Evolutionary conservation across 176 grass and related monocot genomes (phyloP).

Genomic region (Dactylis glomerata): DNA sequence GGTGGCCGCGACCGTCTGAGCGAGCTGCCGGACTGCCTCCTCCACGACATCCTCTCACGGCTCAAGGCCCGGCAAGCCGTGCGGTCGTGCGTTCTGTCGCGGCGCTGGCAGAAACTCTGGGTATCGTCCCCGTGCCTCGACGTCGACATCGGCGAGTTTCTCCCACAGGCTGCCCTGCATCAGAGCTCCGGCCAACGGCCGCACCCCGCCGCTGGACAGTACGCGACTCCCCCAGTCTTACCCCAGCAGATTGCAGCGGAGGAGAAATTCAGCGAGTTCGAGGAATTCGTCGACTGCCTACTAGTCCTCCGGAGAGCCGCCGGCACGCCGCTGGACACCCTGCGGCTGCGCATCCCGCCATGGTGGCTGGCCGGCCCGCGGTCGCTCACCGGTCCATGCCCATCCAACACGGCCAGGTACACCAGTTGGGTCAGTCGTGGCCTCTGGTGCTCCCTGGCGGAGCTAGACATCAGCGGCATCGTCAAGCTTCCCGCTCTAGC

Average conservation of each 20-base stretch:
- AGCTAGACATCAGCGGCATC: neutral
- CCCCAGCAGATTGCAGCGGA: neutral
- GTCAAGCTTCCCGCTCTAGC: neutral
- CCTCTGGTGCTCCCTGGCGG: neutral
- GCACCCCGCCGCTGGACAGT: no score
- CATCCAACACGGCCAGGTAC: neutral
- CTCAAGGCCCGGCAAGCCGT: neutral
- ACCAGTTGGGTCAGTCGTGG: neutral
- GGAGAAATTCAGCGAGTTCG: neutral
- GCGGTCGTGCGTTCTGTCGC: neutral
- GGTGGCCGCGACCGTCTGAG: neutral
- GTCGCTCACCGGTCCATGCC: neutral
- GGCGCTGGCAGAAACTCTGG: slow-evolving; percentile 4
- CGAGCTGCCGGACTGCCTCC: neutral
- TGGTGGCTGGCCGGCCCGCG: neutral
- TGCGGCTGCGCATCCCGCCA: neutral
- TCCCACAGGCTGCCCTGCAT: neutral
- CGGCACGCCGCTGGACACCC: neutral
- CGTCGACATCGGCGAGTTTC: neutral
- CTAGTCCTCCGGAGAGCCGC: neutral
- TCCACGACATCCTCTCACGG: neutral
- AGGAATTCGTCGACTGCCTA: neutral
- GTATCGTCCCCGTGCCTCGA: neutral
- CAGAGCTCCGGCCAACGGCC: neutral
- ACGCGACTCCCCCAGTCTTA: neutral